These are phyloP conservation scores for Exophiala oligosperma DNA, from an alignment of 2,329 filamentous ascomycete genomes.

Conservation along the genomic window DNA sequence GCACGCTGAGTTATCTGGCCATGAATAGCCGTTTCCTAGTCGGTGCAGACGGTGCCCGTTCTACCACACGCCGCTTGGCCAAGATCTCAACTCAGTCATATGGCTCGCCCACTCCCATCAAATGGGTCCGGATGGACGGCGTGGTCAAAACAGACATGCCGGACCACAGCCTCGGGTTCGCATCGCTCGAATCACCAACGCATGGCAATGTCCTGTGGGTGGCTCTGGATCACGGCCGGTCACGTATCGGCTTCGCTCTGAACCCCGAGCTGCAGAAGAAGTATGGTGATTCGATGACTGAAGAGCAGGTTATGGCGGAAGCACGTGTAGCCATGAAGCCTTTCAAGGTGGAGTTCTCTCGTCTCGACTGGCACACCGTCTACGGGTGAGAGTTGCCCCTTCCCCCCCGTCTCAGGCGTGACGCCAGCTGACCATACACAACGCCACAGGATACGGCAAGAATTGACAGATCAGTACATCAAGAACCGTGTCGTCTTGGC, in stretches of 20 bases:
- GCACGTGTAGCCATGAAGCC: conserved; percentile 2
- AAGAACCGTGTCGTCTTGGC: neutral
- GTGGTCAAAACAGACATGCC: neutral
- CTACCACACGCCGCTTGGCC: neutral
- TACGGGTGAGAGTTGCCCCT: neutral
- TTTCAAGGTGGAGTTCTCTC: neutral
- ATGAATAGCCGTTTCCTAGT: conserved; percentile 11
- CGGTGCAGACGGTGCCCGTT: conserved; percentile 28
- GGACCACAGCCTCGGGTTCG: too few species aligned
- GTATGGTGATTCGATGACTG: neutral
- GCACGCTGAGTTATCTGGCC: too few species aligned
- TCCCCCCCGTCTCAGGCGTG: neutral
- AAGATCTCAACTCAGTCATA: too few species aligned
- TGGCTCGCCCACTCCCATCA: neutral
- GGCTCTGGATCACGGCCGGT: neutral
- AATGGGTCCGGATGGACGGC: conserved; percentile 6
- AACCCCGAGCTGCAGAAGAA: neutral
- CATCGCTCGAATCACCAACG: neutral
- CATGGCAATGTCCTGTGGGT: conserved; percentile 10
- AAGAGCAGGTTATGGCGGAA: conserved; percentile 1
- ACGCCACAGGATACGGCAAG: neutral
- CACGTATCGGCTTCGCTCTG: conserved; percentile 1
- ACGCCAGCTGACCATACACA: neutral
- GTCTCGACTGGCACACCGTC: conserved; percentile 1
- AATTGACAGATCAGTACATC: neutral